Evolutionary conservation across 768 basidiomycete genomes (phyloP).

Genomic region (Pisolithus marmoratus): DNA sequence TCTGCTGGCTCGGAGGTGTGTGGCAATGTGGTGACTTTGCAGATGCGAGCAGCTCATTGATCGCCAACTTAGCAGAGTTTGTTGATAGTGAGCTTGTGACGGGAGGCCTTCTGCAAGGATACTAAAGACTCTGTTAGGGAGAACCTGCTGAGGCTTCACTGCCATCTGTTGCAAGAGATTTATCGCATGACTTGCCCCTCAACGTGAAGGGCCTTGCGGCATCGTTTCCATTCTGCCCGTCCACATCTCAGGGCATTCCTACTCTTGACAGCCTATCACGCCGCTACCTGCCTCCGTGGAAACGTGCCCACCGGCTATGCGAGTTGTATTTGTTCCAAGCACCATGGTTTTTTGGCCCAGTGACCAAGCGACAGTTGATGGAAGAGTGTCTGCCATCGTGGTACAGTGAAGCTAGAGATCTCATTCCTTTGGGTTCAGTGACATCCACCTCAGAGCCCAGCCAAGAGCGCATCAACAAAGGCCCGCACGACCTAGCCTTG

Average conservation of each 20-base stretch:
- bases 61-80: slow-evolving; percentile 36
- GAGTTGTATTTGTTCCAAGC: slow-evolving; percentile 74
- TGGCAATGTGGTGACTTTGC: slow-evolving; percentile 14
- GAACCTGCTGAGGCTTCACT: slow-evolving; percentile 11
- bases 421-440: slow-evolving; percentile 19
- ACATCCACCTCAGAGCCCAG: slow-evolving; percentile 11
- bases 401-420: slow-evolving; percentile 47
- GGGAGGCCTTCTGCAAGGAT: not conserved
- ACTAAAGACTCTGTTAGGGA: slow-evolving; percentile 15
- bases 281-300: slow-evolving; percentile 52
- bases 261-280: slow-evolving; percentile 43
- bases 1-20: slow-evolving; percentile 68
- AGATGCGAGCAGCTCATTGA: not conserved
- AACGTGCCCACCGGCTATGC: slow-evolving; percentile 51
- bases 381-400: slow-evolving; percentile 62
- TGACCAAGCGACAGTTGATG: slow-evolving; percentile 56
- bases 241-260: slow-evolving; percentile 25
- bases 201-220: slow-evolving; percentile 25
- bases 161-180: not conserved
- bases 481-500: slow-evolving; percentile 58
- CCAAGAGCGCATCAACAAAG: slow-evolving; percentile 11
- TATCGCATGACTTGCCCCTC: slow-evolving; percentile 16
- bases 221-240: slow-evolving; percentile 46
- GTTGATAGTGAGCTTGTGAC: slow-evolving; percentile 41
- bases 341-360: slow-evolving; percentile 75